These are phyloP conservation scores for Cymodocea nodosa DNA, from an alignment of 116 monocot genomes.

Conservation along the genomic window DNA sequence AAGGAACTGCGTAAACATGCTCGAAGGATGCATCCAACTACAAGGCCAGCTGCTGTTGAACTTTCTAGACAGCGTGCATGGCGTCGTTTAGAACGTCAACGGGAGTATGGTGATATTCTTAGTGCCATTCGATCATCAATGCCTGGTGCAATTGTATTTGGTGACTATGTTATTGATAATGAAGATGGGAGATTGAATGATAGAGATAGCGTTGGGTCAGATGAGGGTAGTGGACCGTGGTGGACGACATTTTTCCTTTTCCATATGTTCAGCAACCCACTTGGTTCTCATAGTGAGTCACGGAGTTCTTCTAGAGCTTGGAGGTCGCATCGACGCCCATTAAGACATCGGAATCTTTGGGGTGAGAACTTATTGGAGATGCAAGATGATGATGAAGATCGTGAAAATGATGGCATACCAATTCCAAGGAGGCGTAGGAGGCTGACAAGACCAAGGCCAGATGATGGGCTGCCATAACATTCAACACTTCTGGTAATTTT, in stretches of 20 bases:
- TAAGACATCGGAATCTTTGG: constrained; percentile 34
- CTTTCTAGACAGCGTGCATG: constrained; percentile 60
- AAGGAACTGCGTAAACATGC: constrained; percentile 69
- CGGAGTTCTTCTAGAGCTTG: constrained; percentile 24
- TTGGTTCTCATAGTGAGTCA: constrained; percentile 19
- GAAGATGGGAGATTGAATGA: constrained; percentile 17
- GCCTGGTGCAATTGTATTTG: constrained; percentile 75
- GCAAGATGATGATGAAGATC: constrained; percentile 26
- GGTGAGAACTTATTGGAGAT: constrained; percentile 60
- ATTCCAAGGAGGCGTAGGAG: constrained; percentile 49
- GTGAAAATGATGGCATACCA: constrained; percentile 10
- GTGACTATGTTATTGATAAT: constrained; percentile 68
- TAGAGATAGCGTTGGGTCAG: constrained; percentile 13
- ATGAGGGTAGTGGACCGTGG: constrained; percentile 25
- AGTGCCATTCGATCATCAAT: constrained; percentile 30
- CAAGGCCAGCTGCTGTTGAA: constrained; percentile 57
- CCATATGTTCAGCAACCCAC: constrained; percentile 36
- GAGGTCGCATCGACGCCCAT: constrained; percentile 19
- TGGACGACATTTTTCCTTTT: constrained; percentile 62
- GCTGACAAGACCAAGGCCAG: constrained; percentile 26
- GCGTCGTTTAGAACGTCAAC: constrained; percentile 51
- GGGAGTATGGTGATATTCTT: constrained; percentile 58
- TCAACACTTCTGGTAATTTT: no score
- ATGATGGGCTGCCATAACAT: constrained; percentile 22
- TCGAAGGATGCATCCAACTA: constrained; percentile 47